phyloP scores from a whole-genome alignment of 768 basidiomycete species.

The button mushroom (Agaricus bisporus) region DNA sequence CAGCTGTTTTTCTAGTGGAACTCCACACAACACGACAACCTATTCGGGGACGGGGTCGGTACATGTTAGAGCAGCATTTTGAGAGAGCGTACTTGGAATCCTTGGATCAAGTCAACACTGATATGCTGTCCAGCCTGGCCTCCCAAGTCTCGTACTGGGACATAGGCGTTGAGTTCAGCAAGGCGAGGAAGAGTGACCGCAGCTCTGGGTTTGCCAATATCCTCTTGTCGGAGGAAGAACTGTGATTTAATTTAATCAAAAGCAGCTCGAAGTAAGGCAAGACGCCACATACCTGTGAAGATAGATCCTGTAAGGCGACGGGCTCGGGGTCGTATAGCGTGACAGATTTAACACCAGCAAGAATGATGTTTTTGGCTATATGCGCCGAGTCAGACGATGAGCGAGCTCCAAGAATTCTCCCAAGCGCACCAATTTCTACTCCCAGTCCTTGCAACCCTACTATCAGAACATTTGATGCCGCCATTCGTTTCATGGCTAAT shows the following conservation, averaged over 20 bases:
- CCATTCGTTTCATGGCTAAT: slow-evolving; percentile 99
- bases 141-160: slow-evolving; percentile 85
- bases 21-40: slow-evolving; percentile 88
- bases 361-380: slow-evolving; percentile 87
- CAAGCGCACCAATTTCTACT: slow-evolving; percentile 77
- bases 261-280: neutral
- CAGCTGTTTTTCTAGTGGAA: slow-evolving; percentile 72
- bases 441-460: slow-evolving; percentile 90
- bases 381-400: slow-evolving; percentile 5
- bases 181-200: slow-evolving; percentile 82
- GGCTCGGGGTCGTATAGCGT: slow-evolving; percentile 92
- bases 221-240: slow-evolving; percentile 90
- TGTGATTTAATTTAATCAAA: slow-evolving; percentile 23
- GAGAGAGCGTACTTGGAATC: slow-evolving; percentile 70
- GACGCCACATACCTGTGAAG: slow-evolving; percentile 74
- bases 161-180: slow-evolving; percentile 93
- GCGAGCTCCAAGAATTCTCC: neutral
- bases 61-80: neutral
- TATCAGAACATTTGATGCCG: slow-evolving; percentile 88
- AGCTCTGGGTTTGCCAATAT: slow-evolving; percentile 85
- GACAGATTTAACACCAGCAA: slow-evolving; percentile 97
- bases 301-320: slow-evolving; percentile 83
- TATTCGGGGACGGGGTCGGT: slow-evolving; percentile 22
- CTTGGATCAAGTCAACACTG: slow-evolving; percentile 72
- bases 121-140: slow-evolving; percentile 74